Evolutionary conservation across 2,329 filamentous ascomycete species (phyloP).

Genomic region (Fusarium anguioides): DNA sequence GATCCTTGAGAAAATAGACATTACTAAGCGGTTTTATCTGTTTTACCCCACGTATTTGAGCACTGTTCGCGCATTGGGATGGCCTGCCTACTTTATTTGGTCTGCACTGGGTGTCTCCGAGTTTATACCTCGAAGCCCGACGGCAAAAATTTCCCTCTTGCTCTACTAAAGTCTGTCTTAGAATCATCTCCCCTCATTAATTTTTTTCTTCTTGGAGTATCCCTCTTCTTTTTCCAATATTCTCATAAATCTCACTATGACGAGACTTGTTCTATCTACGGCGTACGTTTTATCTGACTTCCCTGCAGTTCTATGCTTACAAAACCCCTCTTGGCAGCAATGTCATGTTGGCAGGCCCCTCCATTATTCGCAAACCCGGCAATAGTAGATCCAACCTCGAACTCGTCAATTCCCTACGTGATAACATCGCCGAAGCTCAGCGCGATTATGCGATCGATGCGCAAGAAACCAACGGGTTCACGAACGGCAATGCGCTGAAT

Average conservation of each 20-base stretch:
- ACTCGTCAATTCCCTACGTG: slow-evolving; percentile 86
- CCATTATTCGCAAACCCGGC: slow-evolving; percentile 82
- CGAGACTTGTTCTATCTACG: slow-evolving; percentile 86
- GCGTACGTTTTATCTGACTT: slow-evolving; percentile 68
- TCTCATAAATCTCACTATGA: slow-evolving; percentile 58
- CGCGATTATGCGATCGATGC: slow-evolving; percentile 62
- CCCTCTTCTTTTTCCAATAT: background rate
- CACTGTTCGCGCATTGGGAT: slow-evolving; percentile 29
- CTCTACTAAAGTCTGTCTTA: slow-evolving; percentile 18
- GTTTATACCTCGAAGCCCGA: slow-evolving; percentile 41
- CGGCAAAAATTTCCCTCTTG: slow-evolving; percentile 37
- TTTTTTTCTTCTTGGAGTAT: background rate
- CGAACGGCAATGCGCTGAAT: slow-evolving; percentile 45
- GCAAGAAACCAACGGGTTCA: slow-evolving; percentile 49
- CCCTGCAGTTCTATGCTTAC: slow-evolving; percentile 33
- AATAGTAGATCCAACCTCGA: slow-evolving; percentile 88
- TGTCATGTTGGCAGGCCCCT: slow-evolving; percentile 85
- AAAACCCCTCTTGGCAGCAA: slow-evolving; percentile 63
- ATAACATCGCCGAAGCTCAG: slow-evolving; percentile 82
- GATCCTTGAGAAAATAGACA: background rate
- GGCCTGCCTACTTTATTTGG: slow-evolving; percentile 35
- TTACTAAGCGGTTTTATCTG: slow-evolving; percentile 27
- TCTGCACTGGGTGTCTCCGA: slow-evolving; percentile 39
- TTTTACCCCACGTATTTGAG: slow-evolving; percentile 28
- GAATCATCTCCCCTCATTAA: background rate